Evolutionary conservation across 2,329 filamentous ascomycete genomes (phyloP), one percentile per base, ranked within the genome.

Genomic region (Akanthomyces muscarius): DNA sequence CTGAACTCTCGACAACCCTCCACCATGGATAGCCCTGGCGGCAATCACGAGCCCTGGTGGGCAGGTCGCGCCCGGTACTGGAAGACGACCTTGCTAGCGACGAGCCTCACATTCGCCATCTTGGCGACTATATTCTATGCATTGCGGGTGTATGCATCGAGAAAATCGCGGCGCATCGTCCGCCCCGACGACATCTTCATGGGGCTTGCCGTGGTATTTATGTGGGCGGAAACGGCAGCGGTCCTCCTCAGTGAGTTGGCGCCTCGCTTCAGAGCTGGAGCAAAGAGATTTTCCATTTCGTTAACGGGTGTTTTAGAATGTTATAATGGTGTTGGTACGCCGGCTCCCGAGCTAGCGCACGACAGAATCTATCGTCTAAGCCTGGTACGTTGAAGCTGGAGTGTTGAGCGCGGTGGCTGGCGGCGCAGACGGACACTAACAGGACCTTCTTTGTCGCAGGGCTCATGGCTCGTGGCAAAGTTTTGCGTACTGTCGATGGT

Each of bases 391-490:
- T 21, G 30, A 16, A 50, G 18, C 14, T 30, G 47, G 25, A 28
- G n/a, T 7, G 33, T 11, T 8, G 33, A 11, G 33, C 7, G 33
- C 8, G 33, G 21, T 23, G 5, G 21, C 21, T 5, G 14, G 5
- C 50, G 28, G 28, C 7, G 30, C 4, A 14, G 7, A 25, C 4
- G 4, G 18, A 18, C 4, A 3, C 16, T 52, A 13, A 38, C n/a
- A 41, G 10, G 3, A 16, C n/a, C 7, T 11, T 42, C 42, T 64
- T 41, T 18, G 13, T 6, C 6, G 18, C 28, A 55, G 63, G 65
- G 60, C 53, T 65, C 65, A 3, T 66, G 65, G 65, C 63, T 66
- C 14, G 56, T 63, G n/a, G 61, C 52, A 23, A 66, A 66, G 33
- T 64, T 66, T n/a, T 65, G 60, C 48, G 58, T 59, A 3, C 33